These are phyloP conservation scores for Globisporangium iwayamae DNA, from an alignment of 352 stramenopile genomes.

Conservation along the genomic window DNA sequence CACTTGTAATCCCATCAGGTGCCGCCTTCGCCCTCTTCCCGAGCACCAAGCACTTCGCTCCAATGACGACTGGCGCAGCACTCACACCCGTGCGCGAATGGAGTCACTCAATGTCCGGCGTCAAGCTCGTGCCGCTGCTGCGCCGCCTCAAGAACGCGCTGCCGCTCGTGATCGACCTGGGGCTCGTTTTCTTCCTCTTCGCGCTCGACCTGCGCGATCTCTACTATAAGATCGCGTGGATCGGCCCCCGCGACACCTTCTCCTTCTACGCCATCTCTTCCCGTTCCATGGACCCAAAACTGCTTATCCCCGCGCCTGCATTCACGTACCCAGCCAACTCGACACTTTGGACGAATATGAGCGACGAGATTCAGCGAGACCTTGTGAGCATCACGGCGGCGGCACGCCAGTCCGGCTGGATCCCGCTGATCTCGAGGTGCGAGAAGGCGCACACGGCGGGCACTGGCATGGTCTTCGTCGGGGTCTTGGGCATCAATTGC, in stretches of 20 bases:
- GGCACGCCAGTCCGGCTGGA: slow-evolving; percentile 4
- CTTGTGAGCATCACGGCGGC: neutral
- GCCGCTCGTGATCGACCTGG: slow-evolving; percentile 7
- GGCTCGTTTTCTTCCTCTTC: slow-evolving; percentile 12
- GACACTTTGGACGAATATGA: slow-evolving; percentile 4
- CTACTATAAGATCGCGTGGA: slow-evolving; percentile 52
- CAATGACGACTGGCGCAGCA: neutral
- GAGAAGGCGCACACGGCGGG: slow-evolving; percentile 2
- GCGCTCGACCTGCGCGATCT: slow-evolving; percentile 39
- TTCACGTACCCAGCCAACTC: slow-evolving; percentile 3
- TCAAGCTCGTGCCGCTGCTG: slow-evolving; percentile 1
- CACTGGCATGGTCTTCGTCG: slow-evolving; percentile 15
- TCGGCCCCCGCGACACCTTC: slow-evolving; percentile 42
- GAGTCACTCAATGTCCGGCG: neutral
- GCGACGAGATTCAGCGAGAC: neutral
- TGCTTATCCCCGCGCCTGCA: neutral
- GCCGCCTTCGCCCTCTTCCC: neutral
- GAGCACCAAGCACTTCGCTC: neutral
- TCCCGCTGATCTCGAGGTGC: neutral
- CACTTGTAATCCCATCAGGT: neutral
- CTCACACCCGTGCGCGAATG: neutral
- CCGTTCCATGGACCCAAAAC: slow-evolving; percentile 14
- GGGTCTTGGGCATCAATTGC: slow-evolving; percentile 7
- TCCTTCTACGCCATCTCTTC: slow-evolving; percentile 29
- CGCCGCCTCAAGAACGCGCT: slow-evolving; percentile 1